Base-by-base conservation (phyloP, 2,329 filamentous ascomycete species). In the Dissoconium aciculare region DNA sequence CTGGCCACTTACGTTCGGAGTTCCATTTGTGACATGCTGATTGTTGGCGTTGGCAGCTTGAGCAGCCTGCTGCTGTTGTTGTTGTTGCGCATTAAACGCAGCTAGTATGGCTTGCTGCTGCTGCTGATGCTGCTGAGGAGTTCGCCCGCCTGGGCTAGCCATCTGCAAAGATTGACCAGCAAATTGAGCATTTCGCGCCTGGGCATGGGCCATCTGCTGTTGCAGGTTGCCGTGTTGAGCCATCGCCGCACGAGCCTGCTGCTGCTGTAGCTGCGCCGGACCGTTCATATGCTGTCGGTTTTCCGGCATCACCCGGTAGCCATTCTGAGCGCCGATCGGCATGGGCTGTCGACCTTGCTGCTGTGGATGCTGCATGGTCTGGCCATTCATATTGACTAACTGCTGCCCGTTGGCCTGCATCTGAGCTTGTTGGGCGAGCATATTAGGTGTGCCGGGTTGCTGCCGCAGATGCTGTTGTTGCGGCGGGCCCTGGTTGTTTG, bases 181-280 rank as follows among this genome's bases (percentile, higher is more conserved):
- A 27, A 45, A 52, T 30, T 48, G 50, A n/a, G 35, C 35, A 13
- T 39, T 43, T 13, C 43, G 41, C 23, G 40, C 38, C 26, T 47
- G 42, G 11, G 39, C 37, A 26, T 44, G 45, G 4, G 41, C 40
- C 30, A 50, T 44, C 6, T 43, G 36, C 27, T 44, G 44, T 27
- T 42, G 42, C 33, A 44, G 43, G 14, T 35, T 37, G 4, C 35
- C 35, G 24, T 37, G 25, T 23, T 37, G 35, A 9, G 33, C 17
- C 28, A 34, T 36, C 19, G 17, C 24, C 4, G 17, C 24, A 26
- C 38, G 37, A n/a, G 39, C 26, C 27, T 49, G 19, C n/a, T 23
- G 45, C 46, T 54, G 53, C 23, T 47, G 78, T 14, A 77, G 74
- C 49, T 80, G 76, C 21, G 74, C 71, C n/a, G n/a, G n/a, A n/a